Evolutionary conservation across 768 basidiomycete species (phyloP), one percentile per base, ranked within the genome.

Genomic region (Rhodotorula taiwanensis): DNA sequence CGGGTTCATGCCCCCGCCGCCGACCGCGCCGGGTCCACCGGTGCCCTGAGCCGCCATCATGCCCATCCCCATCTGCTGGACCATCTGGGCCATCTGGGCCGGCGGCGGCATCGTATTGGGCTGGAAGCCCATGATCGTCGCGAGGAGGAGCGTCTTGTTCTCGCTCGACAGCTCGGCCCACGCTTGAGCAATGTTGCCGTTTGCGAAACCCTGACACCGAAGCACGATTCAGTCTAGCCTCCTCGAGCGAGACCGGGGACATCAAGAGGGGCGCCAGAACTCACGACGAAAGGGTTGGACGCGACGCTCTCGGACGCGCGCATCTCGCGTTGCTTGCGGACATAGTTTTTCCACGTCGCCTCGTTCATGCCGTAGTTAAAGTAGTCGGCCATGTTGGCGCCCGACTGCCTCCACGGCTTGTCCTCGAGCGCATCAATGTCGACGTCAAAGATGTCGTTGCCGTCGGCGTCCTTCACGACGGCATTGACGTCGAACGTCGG

Each of bases 311-410:
- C 83, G 58, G 87, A 79, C 60, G 90, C 89, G 4, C 87, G 86
- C 54, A 90, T 74, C 60, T 90, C 87, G 45, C 87, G 81, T 71
- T 90, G 80, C 71, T 89, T 82, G 75, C 88, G 86, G 71, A 86
- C 88, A 72, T 94, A 99, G 45, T 85, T 86, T 73, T 90, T 88
- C 91, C 92, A 99, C 39, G 87, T 88, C 21, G 89, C 81, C 77
- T 99, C 95, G 76, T 99, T 95, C 72, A 98, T 98, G 1, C 95
- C 95, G 71, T 95, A 98, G 76, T 99, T 98, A 78, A 99, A 99
- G 87, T 92, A 99, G 78, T 97, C 93, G 70, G 88, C 87, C 64
- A 95, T 80, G 78, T 95, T 91, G 7, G 88, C 85, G 39, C 95
- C 95, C 13, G 92, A 87, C 62, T 85, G 78, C 65, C 95, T 79